These are phyloP conservation scores for Candida ortonii DNA, from an alignment of 805 yeast genomes.

Conservation along the genomic window DNA sequence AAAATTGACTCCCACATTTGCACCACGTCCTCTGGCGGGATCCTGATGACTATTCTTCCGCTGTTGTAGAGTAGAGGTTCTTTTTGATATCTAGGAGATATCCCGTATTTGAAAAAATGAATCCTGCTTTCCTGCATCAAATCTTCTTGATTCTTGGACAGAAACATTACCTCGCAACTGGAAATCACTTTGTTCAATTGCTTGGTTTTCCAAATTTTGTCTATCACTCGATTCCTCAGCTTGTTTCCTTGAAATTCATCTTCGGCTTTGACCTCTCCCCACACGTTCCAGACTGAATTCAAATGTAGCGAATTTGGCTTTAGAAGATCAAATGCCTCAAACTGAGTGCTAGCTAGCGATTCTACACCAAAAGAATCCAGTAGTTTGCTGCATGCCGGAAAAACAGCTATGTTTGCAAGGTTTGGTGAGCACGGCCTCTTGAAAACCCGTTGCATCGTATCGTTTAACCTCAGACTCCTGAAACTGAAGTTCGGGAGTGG, in stretches of 20 bases:
- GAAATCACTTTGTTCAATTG: constrained; percentile 13
- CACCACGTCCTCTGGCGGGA: constrained; percentile 14
- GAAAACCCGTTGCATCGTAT: constrained; percentile 7
- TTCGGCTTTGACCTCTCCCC: constrained; percentile 15
- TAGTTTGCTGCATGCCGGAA: constrained; percentile 16
- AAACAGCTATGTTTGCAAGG: constrained; percentile 11
- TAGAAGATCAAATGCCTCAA: constrained; percentile 18
- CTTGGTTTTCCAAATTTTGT: constrained; percentile 21
- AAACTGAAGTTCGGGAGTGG: constrained; percentile 21
- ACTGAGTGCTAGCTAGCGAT: constrained; percentile 20
- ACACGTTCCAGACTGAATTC: constrained; percentile 22
- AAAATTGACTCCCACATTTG: constrained; percentile 16
- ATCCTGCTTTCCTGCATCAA: constrained; percentile 10
- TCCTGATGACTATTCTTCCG: constrained; percentile 16
- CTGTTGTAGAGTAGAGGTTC: constrained; percentile 19
- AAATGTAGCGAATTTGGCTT: constrained; percentile 11
- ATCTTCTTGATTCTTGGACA: constrained; percentile 1
- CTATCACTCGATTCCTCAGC: constrained; percentile 16
- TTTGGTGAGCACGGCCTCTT: constrained; percentile 19
- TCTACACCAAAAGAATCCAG: constrained; percentile 6
- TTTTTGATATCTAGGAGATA: constrained; percentile 18
- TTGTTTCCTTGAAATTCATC: constrained; percentile 4
- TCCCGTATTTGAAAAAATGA: constrained; percentile 21
- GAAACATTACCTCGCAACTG: constrained; percentile 12
- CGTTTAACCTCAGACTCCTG: constrained; percentile 17